These are phyloP conservation scores for Phaeolepiota aurea DNA, from an alignment of 768 basidiomycete species.

Conservation along the genomic window DNA sequence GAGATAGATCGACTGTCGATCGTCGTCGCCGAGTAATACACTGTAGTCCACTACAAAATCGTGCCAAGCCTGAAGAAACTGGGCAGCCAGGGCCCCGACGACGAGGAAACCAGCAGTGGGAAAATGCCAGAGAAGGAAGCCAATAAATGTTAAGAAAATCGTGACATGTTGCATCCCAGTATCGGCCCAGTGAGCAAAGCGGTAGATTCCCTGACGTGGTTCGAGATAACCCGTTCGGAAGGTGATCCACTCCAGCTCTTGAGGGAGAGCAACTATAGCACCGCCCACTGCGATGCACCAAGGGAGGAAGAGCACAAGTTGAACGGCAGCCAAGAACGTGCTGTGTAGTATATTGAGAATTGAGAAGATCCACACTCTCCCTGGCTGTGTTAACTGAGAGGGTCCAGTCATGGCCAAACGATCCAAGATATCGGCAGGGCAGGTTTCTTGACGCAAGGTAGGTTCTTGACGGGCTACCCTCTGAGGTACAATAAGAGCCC, in stretches of 20 bases:
- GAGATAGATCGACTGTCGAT: constrained; percentile 29
- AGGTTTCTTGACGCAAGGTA: no score
- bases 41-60: constrained; percentile 23
- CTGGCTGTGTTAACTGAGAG: no score
- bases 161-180: constrained; percentile 26
- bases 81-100: constrained; percentile 16
- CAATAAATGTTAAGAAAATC: constrained; percentile 25
- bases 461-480: no score
- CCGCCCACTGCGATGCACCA: constrained; percentile 39
- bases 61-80: constrained; percentile 26
- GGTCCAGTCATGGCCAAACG: no score
- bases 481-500: background rate
- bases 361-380: no score
- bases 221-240: constrained; percentile 25
- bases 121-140: constrained; percentile 16
- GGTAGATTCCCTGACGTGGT: constrained; percentile 21
- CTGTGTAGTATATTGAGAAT: no score
- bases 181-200: constrained; percentile 33
- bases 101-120: constrained; percentile 16
- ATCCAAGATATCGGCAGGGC: background rate
- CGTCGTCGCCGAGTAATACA: constrained; percentile 30
- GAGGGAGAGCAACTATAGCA: constrained; percentile 27
- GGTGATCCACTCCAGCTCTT: constrained; percentile 24
- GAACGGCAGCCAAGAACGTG: constrained; percentile 9
- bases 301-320: constrained; percentile 28